Evolutionary conservation across 2,329 filamentous ascomycete genomes (phyloP).

Genomic region (Colletotrichum agaves): DNA sequence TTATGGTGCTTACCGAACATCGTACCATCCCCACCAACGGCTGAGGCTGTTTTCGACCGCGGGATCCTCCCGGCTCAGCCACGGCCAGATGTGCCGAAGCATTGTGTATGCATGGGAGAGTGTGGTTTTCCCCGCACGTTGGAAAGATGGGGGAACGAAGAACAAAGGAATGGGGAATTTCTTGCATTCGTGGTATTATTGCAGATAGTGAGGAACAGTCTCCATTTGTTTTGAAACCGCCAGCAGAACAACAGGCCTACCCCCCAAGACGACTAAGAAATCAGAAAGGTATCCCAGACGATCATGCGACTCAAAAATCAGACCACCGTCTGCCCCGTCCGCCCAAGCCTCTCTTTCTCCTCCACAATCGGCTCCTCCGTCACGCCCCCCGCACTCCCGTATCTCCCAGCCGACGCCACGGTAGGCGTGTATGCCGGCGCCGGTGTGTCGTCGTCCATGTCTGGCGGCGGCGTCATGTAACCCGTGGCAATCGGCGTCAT

Average conservation of each 20-base stretch:
- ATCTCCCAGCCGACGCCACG: background rate
- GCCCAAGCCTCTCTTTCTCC: conserved; percentile 28
- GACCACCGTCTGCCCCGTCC: background rate
- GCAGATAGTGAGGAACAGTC: background rate
- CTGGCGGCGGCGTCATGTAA: conserved; percentile 16
- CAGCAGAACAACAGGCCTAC: too few relatives aligned
- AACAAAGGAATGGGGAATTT: background rate
- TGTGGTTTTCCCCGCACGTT: background rate
- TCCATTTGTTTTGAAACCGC: background rate
- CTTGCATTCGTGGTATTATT: background rate
- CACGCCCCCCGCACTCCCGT: conserved; percentile 21
- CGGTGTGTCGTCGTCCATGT: background rate
- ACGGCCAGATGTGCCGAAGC: background rate
- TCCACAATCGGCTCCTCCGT: conserved; percentile 27
- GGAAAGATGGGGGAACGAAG: background rate
- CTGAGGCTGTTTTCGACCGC: conserved; percentile 10
- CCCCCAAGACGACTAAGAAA: background rate
- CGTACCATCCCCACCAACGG: background rate
- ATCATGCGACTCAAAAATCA: too few relatives aligned
- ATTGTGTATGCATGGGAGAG: too few relatives aligned
- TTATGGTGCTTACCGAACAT: conserved; percentile 1
- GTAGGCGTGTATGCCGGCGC: conserved; percentile 10
- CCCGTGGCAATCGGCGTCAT: conserved; percentile 31
- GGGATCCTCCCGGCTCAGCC: background rate
- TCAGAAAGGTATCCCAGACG: too few relatives aligned